These are phyloP conservation scores for Phytophthora meadii DNA, from an alignment of 352 stramenopile species.

Conservation along the genomic window DNA sequence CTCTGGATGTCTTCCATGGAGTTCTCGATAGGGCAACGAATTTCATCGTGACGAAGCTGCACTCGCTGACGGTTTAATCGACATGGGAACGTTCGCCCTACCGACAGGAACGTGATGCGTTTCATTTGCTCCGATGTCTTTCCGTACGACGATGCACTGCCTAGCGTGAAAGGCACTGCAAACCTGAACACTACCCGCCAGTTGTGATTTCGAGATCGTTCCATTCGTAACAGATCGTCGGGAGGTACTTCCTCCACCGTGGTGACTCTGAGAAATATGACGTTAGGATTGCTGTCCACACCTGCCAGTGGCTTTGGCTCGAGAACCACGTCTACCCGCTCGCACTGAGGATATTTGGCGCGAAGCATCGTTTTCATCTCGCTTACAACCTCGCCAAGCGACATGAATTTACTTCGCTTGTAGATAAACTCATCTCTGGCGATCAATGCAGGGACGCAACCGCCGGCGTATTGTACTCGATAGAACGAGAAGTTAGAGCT, in stretches of 20 bases:
- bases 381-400: conserved; percentile 67
- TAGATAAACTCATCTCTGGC: conserved; percentile 72
- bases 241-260: conserved; percentile 37
- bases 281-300: conserved; percentile 54
- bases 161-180: conserved; percentile 60
- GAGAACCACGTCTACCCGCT: conserved; percentile 64
- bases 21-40: conserved; percentile 75
- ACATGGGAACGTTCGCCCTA: conserved; percentile 56
- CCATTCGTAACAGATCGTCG: conserved; percentile 17
- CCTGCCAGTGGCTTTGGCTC: conserved; percentile 54
- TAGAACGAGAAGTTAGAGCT: conserved; percentile 56
- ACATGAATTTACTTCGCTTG: conserved; percentile 74
- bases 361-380: conserved; percentile 70
- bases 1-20: conserved; percentile 83
- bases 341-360: conserved; percentile 57
- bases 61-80: conserved; percentile 59
- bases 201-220: conserved; percentile 14
- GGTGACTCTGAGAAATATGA: conserved; percentile 69
- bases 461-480: conserved; percentile 56
- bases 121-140: conserved; percentile 79
- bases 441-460: conserved; percentile 55
- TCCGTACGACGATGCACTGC: conserved; percentile 50
- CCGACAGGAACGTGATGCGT: conserved; percentile 59
- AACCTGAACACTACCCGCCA: conserved; percentile 49
- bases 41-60: conserved; percentile 39